A percentile compares a stretch with the other conserved stretches of the same genome.
Evolutionary conservation across 345 rosid species (phyloP).

Genomic region (Geranium rotundifolium): DNA sequence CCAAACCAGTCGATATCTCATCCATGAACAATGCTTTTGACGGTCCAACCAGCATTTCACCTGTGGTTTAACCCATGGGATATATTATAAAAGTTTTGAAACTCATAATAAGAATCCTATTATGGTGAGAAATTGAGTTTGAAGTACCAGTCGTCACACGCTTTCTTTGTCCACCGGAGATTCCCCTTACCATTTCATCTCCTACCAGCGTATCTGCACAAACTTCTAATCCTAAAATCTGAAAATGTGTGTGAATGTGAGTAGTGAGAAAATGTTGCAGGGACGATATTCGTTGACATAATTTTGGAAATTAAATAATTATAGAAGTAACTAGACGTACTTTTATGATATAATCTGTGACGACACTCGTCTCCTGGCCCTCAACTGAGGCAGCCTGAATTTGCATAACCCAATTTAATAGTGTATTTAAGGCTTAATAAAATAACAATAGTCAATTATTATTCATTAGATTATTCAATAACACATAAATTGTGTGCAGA

Average conservation of each 20-base stretch:
- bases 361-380: slow-evolving; percentile 34
- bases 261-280: background rate
- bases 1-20: slow-evolving; percentile 36
- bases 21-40: slow-evolving; percentile 32
- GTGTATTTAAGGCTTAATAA: too few relatives aligned
- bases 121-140: too few relatives aligned
- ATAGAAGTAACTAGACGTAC: slow-evolving; percentile 3
- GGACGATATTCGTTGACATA: background rate
- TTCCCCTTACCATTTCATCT: slow-evolving; percentile 62
- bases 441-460: too few relatives aligned
- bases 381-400: slow-evolving; percentile 36
- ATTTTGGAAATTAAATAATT: too few relatives aligned
- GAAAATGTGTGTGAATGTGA: slow-evolving; percentile 10
- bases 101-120: too few relatives aligned
- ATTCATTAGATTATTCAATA: too few relatives aligned
- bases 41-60: slow-evolving; percentile 39
- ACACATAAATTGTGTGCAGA: too few relatives aligned
- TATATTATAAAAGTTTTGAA: too few relatives aligned
- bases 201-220: slow-evolving; percentile 75
- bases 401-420: background rate
- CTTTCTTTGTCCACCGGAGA: slow-evolving; percentile 79
- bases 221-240: slow-evolving; percentile 61
- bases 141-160: slow-evolving; percentile 36
- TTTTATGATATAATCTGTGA: slow-evolving; percentile 44
- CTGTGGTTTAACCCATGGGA: slow-evolving; percentile 2